Conservation (phyloP, 192 early-diverging fungal species). For the Cladochytrium replicatum region DNA sequence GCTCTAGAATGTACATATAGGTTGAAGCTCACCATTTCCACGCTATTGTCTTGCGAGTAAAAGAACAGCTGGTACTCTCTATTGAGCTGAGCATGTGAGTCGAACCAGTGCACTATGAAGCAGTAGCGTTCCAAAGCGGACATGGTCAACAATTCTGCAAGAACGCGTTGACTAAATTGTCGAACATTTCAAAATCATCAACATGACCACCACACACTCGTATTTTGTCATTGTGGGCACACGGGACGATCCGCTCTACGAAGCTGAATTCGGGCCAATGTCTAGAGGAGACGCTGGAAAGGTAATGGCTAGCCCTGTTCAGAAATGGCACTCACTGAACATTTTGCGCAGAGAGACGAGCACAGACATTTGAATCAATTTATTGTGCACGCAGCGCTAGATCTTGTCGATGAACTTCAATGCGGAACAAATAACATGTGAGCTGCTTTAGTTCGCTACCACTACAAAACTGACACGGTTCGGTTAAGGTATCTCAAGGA, state of each 20-base stretch:
- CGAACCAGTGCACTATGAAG: slow-evolving; percentile 45
- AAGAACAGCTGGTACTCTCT: slow-evolving; percentile 49
- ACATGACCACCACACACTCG: slow-evolving; percentile 38
- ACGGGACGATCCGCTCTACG: slow-evolving; percentile 92
- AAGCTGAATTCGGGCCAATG: slow-evolving; percentile 67
- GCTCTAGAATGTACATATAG: too few relatives aligned
- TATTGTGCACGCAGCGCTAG: slow-evolving; percentile 90
- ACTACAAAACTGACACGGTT: neutral
- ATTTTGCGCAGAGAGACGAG: slow-evolving; percentile 73
- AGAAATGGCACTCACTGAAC: too few relatives aligned
- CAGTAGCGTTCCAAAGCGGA: slow-evolving; percentile 29
- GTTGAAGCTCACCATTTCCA: slow-evolving; percentile 43
- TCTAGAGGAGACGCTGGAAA: slow-evolving; percentile 7
- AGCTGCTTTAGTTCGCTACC: too few relatives aligned
- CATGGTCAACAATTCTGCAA: too few relatives aligned
- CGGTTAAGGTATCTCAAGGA: slow-evolving; percentile 75
- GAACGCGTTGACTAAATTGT: too few relatives aligned
- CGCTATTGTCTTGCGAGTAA: slow-evolving; percentile 38
- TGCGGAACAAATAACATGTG: slow-evolving; percentile 80
- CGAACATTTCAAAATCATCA: too few relatives aligned
- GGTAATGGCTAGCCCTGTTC: too few relatives aligned
- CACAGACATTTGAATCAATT: slow-evolving; percentile 90
- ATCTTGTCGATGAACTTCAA: slow-evolving; percentile 91
- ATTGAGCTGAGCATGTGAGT: slow-evolving; percentile 39
- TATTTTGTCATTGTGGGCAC: slow-evolving; percentile 94